Evolutionary conservation across 1,139 yeast species (phyloP), one percentile per base, ranked within the genome.

Genomic region (Hyphopichia wangnamkhiaoensis): DNA sequence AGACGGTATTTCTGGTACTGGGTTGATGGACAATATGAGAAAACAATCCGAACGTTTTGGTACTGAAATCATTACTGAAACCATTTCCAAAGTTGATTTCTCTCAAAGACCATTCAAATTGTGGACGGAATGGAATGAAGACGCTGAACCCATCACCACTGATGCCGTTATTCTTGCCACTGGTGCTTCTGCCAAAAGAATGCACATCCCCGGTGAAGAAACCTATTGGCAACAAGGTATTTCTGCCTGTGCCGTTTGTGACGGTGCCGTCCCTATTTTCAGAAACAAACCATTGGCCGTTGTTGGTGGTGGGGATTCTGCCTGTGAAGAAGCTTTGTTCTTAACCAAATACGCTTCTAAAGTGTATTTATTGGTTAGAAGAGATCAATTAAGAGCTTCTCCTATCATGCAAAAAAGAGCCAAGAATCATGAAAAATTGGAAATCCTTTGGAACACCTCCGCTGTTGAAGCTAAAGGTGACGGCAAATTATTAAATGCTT

Each of bases 231-330:
- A 93, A 75, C 88, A 86, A 64, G 98, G 98, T 64, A 93, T 93
- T 53, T 87, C 96, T 50, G 98, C 98, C 16, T 93, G 98, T 76
- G 98, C 98, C 37, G 98, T 93, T 46, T 93, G 98, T 72, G 98
- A 93, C 62, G 98, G 98, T 66, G 98, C 98, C 27, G 96, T 93
- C 33, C 98, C 98, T 56, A 90, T 93, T 58, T 93, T 93, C 76
- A 85, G 98, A 77, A 87, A 93, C 76, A 87, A 90, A 69, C 98
- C 98, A 31, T 79, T 93, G 59, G 98, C 96, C 14, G 98, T 93
- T 42, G 74, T 93, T 54, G 98, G 98, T 46, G 98, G 98, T 53
- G 98, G 98, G 64, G 98, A 93, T 68, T 90, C 97, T 49, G 98
- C 98, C 21, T 95, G 98, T 69, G 98, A 93, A 72, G 98, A 93